phyloP scores from a whole-genome alignment of 768 basidiomycete genomes.

The Lentinula boryana region DNA sequence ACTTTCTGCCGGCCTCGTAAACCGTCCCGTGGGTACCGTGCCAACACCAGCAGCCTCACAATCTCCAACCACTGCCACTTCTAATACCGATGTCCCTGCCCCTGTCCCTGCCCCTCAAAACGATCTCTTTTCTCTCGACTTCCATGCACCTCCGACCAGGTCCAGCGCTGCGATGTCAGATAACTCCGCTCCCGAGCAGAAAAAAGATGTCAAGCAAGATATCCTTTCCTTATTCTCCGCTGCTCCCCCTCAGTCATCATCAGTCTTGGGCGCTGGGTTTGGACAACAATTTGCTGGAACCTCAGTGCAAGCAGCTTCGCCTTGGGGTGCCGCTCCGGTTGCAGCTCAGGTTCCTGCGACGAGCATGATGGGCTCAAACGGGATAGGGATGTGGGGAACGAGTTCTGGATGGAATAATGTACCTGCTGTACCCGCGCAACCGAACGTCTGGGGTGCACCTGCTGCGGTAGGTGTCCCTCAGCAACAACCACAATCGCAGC shows the following conservation, averaged over 20 bases:
- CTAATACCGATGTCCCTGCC: constrained; percentile 20
- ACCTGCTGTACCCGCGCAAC: constrained; percentile 26
- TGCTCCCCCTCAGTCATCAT: constrained; percentile 28
- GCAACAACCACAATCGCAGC: constrained; percentile 19
- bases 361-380: constrained; percentile 50
- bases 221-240: constrained; percentile 78
- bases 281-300: constrained; percentile 27
- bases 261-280: constrained; percentile 20
- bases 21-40: constrained; percentile 1
- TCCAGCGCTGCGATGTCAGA: constrained; percentile 16
- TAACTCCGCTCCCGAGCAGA: constrained; percentile 27
- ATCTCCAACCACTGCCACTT: constrained; percentile 9
- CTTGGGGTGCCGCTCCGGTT: constrained; percentile 23
- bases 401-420: constrained; percentile 54
- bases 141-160: constrained; percentile 53
- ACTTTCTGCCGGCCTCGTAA: constrained; percentile 26
- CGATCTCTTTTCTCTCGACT: constrained; percentile 83
- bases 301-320: constrained; percentile 15
- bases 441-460: constrained; percentile 32
- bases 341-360: constrained; percentile 24
- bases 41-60: constrained; percentile 10
- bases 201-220: constrained; percentile 78
- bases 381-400: constrained; percentile 60
- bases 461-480: constrained; percentile 13
- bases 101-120: constrained; percentile 37